phyloP scores from a whole-genome alignment of 139 green algal genomes.

The Chlorokybus atmophyticus region DNA sequence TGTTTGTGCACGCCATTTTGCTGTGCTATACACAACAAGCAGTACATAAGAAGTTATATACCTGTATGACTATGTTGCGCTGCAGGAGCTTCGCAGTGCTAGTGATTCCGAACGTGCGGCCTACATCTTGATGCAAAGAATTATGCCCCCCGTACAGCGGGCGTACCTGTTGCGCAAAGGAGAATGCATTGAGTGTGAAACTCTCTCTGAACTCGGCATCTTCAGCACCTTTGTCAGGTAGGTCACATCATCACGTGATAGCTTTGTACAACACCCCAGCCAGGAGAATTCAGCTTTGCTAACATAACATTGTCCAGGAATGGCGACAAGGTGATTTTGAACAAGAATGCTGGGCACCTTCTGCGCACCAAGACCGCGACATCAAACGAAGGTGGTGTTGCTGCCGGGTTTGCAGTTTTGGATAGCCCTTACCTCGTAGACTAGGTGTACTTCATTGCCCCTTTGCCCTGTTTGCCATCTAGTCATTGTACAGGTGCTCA shows the following conservation, averaged over 20 bases:
- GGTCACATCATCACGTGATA: neutral
- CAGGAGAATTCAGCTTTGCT: too few species aligned
- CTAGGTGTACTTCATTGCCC: too few species aligned
- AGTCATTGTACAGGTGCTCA: too few species aligned
- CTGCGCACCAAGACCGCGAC: slow-evolving; percentile 80
- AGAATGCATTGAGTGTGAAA: slow-evolving; percentile 41
- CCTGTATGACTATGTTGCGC: too few species aligned
- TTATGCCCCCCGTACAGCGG: slow-evolving; percentile 52
- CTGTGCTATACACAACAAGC: too few species aligned
- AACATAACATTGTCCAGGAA: slow-evolving; percentile 4
- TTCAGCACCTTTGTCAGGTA: slow-evolving; percentile 51
- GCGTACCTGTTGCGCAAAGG: slow-evolving; percentile 35
- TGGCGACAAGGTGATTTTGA: slow-evolving; percentile 51
- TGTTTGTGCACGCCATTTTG: too few species aligned
- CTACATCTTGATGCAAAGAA: slow-evolving; percentile 95
- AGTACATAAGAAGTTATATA: too few species aligned
- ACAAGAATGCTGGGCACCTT: slow-evolving; percentile 64
- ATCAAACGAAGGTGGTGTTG: slow-evolving; percentile 87
- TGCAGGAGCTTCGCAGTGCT: slow-evolving; percentile 26
- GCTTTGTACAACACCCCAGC: neutral
- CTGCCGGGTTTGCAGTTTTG: slow-evolving; percentile 84
- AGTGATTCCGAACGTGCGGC: slow-evolving; percentile 44
- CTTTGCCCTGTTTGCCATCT: too few species aligned
- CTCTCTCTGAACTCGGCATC: slow-evolving; percentile 83
- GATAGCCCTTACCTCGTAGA: slow-evolving; percentile 52